Percentiles rank a stretch among this genome's conserved stretches.
Conservation (phyloP, 1,284 basidiomycete genomes). For the Ceratobasidium sp. region DNA sequence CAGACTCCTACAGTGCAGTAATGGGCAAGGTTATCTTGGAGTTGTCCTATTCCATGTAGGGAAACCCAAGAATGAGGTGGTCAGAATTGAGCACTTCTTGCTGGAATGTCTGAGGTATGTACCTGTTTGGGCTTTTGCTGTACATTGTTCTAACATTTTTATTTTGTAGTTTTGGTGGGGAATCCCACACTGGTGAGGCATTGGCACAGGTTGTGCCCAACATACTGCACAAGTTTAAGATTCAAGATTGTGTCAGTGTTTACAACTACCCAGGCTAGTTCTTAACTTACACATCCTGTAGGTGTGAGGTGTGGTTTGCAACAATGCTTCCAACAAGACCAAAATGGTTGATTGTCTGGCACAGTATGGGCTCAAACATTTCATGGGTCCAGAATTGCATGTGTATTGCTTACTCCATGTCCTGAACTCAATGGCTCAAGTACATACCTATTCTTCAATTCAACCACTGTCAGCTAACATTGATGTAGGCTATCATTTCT, state of each 20-base stretch:
- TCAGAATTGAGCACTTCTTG: neutral
- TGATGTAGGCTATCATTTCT: neutral
- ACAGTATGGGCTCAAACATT: neutral
- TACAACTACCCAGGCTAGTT: neutral
- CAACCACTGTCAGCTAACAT: neutral
- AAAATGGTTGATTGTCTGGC: neutral
- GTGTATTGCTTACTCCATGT: conserved; percentile 5
- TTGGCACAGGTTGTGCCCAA: neutral
- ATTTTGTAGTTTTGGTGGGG: neutral
- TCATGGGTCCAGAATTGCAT: neutral
- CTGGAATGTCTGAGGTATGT: conserved; percentile 15
- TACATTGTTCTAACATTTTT: neutral
- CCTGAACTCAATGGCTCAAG: neutral
- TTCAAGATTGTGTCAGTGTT: neutral
- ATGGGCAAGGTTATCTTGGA: too few species aligned
- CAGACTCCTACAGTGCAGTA: too few species aligned
- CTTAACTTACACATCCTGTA: neutral
- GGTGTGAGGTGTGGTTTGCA: conserved; percentile 13
- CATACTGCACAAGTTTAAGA: neutral
- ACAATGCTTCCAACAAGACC: conserved; percentile 8
- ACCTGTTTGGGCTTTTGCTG: too few species aligned
- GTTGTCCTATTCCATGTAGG: too few species aligned
- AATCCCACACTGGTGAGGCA: neutral
- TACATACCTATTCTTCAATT: neutral
- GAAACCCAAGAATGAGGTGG: too few species aligned